A percentile compares a stretch with the other conserved stretches of the same genome.
Conservation (phyloP, 805 yeast species). For the Zygoascus flipseniorum region DNA sequence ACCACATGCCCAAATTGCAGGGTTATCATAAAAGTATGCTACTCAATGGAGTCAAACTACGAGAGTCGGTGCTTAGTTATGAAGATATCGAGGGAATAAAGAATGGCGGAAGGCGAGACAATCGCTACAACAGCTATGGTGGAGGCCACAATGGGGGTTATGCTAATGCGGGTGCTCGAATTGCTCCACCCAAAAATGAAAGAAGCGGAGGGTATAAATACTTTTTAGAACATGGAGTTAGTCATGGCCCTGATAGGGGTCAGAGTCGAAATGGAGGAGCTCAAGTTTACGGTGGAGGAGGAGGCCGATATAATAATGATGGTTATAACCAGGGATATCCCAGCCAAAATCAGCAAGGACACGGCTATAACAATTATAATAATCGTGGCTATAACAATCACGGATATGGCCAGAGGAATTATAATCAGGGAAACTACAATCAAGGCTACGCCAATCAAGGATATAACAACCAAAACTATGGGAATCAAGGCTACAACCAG, state of each 20-base stretch:
- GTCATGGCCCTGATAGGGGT: slow-evolving; percentile 13
- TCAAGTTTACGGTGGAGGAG: slow-evolving; percentile 15
- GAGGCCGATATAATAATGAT: slow-evolving; percentile 14
- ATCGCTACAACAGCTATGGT: slow-evolving; percentile 8
- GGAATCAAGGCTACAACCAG: background rate
- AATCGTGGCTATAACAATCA: slow-evolving; percentile 19
- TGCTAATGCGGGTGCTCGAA: background rate
- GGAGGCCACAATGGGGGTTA: slow-evolving; percentile 3
- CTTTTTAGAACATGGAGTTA: slow-evolving; percentile 1
- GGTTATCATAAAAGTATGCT: slow-evolving; percentile 69
- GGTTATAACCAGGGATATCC: slow-evolving; percentile 16
- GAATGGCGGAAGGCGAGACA: slow-evolving; percentile 33
- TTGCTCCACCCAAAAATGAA: background rate
- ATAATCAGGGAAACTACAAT: slow-evolving; percentile 9
- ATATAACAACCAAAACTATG: background rate
- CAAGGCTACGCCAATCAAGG: slow-evolving; percentile 9
- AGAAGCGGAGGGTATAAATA: slow-evolving; percentile 17
- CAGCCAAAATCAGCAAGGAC: slow-evolving; percentile 7
- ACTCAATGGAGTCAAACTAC: slow-evolving; percentile 67
- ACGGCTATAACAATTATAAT: slow-evolving; percentile 4
- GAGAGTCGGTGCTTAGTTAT: slow-evolving; percentile 48
- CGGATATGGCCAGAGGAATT: slow-evolving; percentile 8
- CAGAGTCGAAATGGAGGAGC: slow-evolving; percentile 13
- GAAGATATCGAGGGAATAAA: slow-evolving; percentile 60
- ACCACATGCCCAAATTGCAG: slow-evolving; percentile 50